These are phyloP conservation scores for Striga hermonthica DNA, from an alignment of 305 asterid species.

Conservation along the genomic window DNA sequence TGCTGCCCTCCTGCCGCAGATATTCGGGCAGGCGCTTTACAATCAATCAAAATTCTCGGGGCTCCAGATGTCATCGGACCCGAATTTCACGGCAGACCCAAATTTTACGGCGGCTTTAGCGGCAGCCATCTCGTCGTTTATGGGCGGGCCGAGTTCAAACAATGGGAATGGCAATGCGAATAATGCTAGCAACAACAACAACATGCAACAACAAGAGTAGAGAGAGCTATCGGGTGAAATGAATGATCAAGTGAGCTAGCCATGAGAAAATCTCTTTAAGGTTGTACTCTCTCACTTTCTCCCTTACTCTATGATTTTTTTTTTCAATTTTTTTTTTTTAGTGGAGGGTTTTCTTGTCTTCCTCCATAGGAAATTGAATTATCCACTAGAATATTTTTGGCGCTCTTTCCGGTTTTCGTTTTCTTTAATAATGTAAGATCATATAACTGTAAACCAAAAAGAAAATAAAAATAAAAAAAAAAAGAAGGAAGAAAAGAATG, in stretches of 20 bases:
- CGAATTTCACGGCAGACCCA: slow-evolving; percentile 55
- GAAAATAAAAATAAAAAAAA: too few species aligned
- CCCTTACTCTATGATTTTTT: background rate
- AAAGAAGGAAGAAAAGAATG: too few species aligned
- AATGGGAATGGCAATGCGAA: slow-evolving; percentile 26
- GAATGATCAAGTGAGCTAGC: slow-evolving; percentile 8
- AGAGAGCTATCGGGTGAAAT: background rate
- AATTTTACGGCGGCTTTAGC: slow-evolving; percentile 72
- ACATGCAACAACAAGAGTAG: slow-evolving; percentile 37
- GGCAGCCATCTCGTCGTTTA: slow-evolving; percentile 60
- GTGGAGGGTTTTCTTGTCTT: slow-evolving; percentile 21
- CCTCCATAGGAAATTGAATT: slow-evolving; percentile 2
- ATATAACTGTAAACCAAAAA: slow-evolving; percentile 24
- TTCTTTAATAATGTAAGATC: slow-evolving; percentile 34
- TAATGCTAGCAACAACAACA: slow-evolving; percentile 15
- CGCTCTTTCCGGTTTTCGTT: background rate
- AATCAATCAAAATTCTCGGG: slow-evolving; percentile 80
- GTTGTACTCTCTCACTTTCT: background rate
- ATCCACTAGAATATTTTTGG: background rate
- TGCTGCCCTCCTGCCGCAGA: slow-evolving; percentile 54
- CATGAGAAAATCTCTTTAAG: background rate
- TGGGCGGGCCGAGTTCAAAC: slow-evolving; percentile 42
- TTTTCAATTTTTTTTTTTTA: background rate
- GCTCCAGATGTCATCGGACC: slow-evolving; percentile 62
- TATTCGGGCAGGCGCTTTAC: slow-evolving; percentile 56